Percentiles rank a stretch among this genome's conserved stretches.
phyloP scores from a whole-genome alignment of 2,329 filamentous ascomycete species.

The Stachybotrys elegans region DNA sequence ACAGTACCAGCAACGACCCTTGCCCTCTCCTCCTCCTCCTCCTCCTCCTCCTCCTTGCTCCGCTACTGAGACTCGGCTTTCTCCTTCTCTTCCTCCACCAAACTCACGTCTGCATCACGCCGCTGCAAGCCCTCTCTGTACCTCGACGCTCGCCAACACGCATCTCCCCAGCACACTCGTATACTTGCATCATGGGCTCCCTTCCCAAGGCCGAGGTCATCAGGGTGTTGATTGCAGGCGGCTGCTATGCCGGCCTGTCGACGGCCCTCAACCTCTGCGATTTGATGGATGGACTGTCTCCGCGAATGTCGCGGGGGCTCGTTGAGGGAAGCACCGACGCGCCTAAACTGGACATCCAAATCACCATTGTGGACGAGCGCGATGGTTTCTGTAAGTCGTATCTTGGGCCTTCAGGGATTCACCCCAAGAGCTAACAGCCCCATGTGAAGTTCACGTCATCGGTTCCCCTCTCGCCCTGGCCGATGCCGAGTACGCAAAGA shows the following conservation, averaged over 20 bases:
- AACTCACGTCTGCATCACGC: too few relatives aligned
- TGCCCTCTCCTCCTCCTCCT: too few relatives aligned
- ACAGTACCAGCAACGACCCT: too few relatives aligned
- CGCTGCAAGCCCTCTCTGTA: too few relatives aligned
- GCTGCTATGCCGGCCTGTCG: constrained; percentile 67
- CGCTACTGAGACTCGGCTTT: too few relatives aligned
- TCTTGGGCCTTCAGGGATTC: background rate
- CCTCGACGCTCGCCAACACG: too few relatives aligned
- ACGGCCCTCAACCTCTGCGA: constrained; percentile 64
- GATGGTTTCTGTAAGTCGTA: constrained; percentile 70
- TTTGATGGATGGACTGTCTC: constrained; percentile 50
- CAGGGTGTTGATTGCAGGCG: constrained; percentile 63
- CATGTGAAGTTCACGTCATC: constrained; percentile 74
- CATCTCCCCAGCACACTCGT: background rate
- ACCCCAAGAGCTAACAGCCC: constrained; percentile 26
- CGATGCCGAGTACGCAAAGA: constrained; percentile 55
- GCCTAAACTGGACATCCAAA: constrained; percentile 53
- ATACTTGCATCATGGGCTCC: constrained; percentile 25
- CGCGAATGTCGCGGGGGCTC: constrained; percentile 37
- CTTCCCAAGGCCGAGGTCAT: constrained; percentile 28
- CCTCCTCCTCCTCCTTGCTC: too few relatives aligned
- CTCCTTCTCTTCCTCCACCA: too few relatives aligned
- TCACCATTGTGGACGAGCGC: constrained; percentile 73
- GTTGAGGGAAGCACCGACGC: constrained; percentile 34
- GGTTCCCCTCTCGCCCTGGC: constrained; percentile 69